A percentile compares a stretch with the other conserved stretches of the same genome.
phyloP scores from a whole-genome alignment of 2,329 filamentous ascomycete species.

The Reticulascus tulasneorum region DNA sequence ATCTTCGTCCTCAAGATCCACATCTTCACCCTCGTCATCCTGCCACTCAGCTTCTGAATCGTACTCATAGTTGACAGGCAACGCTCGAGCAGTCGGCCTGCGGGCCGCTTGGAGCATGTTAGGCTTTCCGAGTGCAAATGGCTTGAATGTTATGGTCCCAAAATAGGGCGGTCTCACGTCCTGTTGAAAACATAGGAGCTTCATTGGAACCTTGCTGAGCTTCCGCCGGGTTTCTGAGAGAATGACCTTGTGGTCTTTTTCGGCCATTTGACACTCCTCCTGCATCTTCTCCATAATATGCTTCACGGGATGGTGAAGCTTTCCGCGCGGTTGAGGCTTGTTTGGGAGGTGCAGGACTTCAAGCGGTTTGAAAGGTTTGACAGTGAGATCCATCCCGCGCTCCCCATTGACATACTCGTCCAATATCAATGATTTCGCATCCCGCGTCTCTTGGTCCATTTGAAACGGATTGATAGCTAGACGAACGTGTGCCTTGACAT shows the following conservation, averaged over 20 bases:
- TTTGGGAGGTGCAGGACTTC: conserved; percentile 42
- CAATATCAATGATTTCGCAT: conserved; percentile 46
- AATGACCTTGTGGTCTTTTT: conserved; percentile 31
- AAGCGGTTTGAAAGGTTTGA: conserved; percentile 36
- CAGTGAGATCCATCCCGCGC: too few relatives aligned
- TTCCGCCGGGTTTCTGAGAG: conserved; percentile 29
- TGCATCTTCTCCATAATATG: conserved; percentile 57
- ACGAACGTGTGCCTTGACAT: conserved; percentile 67
- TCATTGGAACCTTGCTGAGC: conserved; percentile 56
- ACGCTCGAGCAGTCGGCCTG: conserved; percentile 48
- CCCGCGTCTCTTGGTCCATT: conserved; percentile 54
- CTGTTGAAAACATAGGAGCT: conserved; percentile 57
- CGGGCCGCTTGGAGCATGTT: conserved; percentile 49
- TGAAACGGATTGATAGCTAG: conserved; percentile 59
- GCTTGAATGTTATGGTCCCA: conserved; percentile 65
- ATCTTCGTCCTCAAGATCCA: conserved; percentile 62
- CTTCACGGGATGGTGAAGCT: conserved; percentile 49
- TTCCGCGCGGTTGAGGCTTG: conserved; percentile 39
- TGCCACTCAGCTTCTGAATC: conserved; percentile 87
- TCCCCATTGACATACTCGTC: conserved; percentile 48
- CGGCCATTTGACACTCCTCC: conserved; percentile 37
- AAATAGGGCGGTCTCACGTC: conserved; percentile 68
- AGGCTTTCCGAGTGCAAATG: conserved; percentile 36
- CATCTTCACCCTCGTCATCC: conserved; percentile 67
- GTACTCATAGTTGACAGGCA: conserved; percentile 75